Evolutionary conservation across 345 rosid genomes (phyloP), one percentile per base, ranked within the genome.

Genomic region (Syzygium jambos): DNA sequence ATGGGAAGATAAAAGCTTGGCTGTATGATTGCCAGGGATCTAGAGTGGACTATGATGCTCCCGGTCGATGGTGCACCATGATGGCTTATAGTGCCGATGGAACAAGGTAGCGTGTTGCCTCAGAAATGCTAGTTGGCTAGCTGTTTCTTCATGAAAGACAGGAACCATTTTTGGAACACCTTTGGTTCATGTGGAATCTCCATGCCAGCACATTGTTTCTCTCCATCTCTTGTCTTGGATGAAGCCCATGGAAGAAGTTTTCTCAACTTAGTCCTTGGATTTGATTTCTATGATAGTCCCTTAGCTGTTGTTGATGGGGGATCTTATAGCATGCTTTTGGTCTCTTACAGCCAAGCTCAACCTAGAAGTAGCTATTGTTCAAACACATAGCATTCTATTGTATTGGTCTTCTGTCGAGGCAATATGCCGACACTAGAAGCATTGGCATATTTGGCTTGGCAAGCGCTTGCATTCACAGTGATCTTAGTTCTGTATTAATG

Each of bases 1-100:
- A 96, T 90, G 99, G 99, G 90, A 96, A 95, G 90, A 96, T 96
- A 82, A 96, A 95, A 89, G 97, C 99, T 85, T 96, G 99, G 99
- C 87, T 96, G 83, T 96, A 95, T 90, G 98, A 96, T 85, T 87
- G 91, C 89, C 29, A 92, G 89, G 98, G 99, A 59, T 96, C 98
- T 80, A 93, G 98, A 90, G 99, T 95, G 84, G 97, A 95, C 89
- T 96, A 95, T 92, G 96, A 95, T 93, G 99, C 99, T 56, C 98
- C 96, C 23, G 98, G 98, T 34, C 94, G 84, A 77, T 95, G 94
- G 93, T 95, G 93, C 86, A 95, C 98, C 43, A 93, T 91, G 84
- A 95, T 95, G 98, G 93, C 94, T n/a, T 95, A 96, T 86, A 95
- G 98, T 90, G 94, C 95, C 9, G 98, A 96, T 92, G 98, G 99